Base-by-base conservation (phyloP, 495 filamentous ascomycete genomes). In the Aspergillus haitiensis region DNA sequence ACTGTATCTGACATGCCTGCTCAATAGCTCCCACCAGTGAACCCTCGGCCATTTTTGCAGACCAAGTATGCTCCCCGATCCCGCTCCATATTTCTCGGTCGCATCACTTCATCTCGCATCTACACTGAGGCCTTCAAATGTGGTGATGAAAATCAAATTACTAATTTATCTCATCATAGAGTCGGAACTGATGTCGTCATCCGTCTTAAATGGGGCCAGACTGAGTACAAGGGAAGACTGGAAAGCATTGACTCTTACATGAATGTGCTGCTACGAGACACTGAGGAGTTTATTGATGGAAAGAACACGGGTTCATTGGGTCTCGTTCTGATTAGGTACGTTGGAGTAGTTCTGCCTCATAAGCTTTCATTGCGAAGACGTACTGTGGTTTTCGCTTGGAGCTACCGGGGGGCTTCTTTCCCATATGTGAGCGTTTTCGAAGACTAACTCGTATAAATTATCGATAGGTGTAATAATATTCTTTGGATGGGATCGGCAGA, bases 171-270 rank as follows among this genome's bases (percentile, higher is more conserved):
- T 9, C 21, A 8, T 5, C 37, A 64, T 68, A 93, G 89, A 56
- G 88, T 98, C 80, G 89, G 95, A 79, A 85, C 92, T 72, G 85
- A 92, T 70, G 84, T 98, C 69, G 80, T 93, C 55, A 87, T 98
- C 45, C 90, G 92, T 64, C 84, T 98, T 33, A 98, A 98, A 82
- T 98, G 94, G 94, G 92, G 91, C 64, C 86, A 96, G 70, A 94
- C 91, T 35, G 95, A 98, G 76, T 98, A 98, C 83, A 91, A 90
- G 71, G 94, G 94, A 64, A 84, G 82, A 46, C 84, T 98, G 55
- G 90, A 98, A 65, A 89, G 84, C 76, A 89, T 96, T 64, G 94
- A 98, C 78, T 92, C 88, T 67, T 98, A 98, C 83, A 97, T 98
- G 93, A 98, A 98, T 78, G 86, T 98, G 61, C 90, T 97, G 75